Evolutionary conservation across 2,329 filamentous ascomycete genomes (phyloP), one percentile per base, ranked within the genome.

Genomic region (Verticillium longisporum): DNA sequence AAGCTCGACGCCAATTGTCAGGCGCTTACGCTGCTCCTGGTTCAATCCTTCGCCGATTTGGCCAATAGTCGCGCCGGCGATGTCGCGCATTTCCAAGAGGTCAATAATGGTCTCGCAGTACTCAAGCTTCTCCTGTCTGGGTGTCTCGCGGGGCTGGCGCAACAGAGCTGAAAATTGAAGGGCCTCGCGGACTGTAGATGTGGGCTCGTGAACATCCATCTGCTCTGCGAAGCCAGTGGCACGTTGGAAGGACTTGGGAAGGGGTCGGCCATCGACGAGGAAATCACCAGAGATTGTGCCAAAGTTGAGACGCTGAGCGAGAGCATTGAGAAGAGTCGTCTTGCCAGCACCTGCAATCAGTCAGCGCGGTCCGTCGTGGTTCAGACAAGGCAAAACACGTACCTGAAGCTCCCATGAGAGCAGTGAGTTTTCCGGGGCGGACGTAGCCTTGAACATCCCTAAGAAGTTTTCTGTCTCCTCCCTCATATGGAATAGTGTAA

Each of bases 361-460:
- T 68, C 50, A 72, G 55, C 34, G 0, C 61, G 7, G 9, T 13
- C 68, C 4, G 65, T 68, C 11, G 6, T 7, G 45, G 2, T 11
- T 2, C 21, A 6, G 5, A 21, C 15, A 18, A 10, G 9, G 9
- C 7, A 26, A 50, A 18, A 26, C 45, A 50, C 67, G 67, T 72
- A 70, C 75, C 78, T 53, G 79, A 80, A 21, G 79, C 78, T 38
- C 80, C 88, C 90, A 94, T 94, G 0, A 93, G 80, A 9, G 90
- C 91, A 10, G 90, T 93, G 57, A 93, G 75, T 59, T 89, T 92
- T 36, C 91, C 91, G 1, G 91, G 91, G 63, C 91, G 89, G 54
- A 95, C 90, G 80, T 88, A 94, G n/a, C 91, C 91, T 67, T 93
- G 87, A 1, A 94, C 88, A 63, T 92, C 82, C 62, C 92, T 84